Conservation (phyloP, 371 early-diverging fungal species). For the Fennellomyces sp. region DNA sequence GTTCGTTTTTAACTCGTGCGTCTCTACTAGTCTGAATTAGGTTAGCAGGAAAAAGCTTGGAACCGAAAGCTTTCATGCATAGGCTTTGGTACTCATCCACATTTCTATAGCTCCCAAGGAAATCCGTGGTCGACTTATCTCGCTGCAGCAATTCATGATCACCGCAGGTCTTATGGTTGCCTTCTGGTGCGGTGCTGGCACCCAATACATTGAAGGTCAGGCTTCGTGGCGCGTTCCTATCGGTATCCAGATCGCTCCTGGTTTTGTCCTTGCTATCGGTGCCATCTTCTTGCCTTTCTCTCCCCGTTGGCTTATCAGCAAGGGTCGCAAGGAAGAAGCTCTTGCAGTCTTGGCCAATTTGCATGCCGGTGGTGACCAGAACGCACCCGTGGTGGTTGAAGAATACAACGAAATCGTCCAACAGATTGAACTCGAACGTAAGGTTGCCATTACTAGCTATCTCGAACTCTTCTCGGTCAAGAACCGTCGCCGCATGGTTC, state of each 20-base stretch:
- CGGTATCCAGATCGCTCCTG: slow-evolving; percentile 53
- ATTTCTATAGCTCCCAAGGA: slow-evolving; percentile 48
- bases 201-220: slow-evolving; percentile 25
- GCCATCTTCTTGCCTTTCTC: slow-evolving; percentile 61
- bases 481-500: slow-evolving; percentile 58
- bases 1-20: not conserved
- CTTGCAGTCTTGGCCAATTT: slow-evolving; percentile 74
- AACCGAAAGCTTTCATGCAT: not conserved
- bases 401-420: slow-evolving; percentile 82
- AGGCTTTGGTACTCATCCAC: not conserved
- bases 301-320: slow-evolving; percentile 72
- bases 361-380: slow-evolving; percentile 60
- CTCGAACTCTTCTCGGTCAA: slow-evolving; percentile 70
- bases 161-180: slow-evolving; percentile 53
- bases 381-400: slow-evolving; percentile 61
- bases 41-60: not conserved
- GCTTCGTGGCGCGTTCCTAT: slow-evolving; percentile 55
- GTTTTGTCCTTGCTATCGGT: slow-evolving; percentile 46
- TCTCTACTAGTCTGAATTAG: slow-evolving; percentile 30
- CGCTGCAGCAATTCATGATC: slow-evolving; percentile 49
- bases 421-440: slow-evolving; percentile 68
- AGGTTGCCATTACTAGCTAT: slow-evolving; percentile 70
- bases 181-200: slow-evolving; percentile 49
- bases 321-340: slow-evolving; percentile 78
- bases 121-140: slow-evolving; percentile 55